These are phyloP conservation scores for Fragilaria crotonensis DNA, from an alignment of 108 stramenopile genomes.

Conservation along the genomic window DNA sequence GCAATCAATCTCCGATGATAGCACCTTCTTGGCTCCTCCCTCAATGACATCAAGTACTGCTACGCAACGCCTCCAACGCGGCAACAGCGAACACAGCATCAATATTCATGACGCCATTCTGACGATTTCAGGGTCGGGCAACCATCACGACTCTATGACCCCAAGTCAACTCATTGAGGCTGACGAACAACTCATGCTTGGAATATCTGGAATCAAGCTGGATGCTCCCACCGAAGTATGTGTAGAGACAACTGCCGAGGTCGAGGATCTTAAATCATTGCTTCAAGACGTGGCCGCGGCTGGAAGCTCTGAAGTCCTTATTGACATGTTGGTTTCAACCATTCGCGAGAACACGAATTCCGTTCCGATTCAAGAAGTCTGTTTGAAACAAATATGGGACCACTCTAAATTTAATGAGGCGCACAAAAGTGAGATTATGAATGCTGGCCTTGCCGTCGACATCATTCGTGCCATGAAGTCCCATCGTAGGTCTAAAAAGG, in stretches of 20 bases:
- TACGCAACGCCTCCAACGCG: too few species aligned
- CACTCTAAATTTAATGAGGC: not conserved
- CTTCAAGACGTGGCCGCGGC: not conserved
- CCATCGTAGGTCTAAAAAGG: not conserved
- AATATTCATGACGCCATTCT: not conserved
- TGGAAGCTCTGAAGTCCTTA: not conserved
- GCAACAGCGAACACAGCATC: not conserved
- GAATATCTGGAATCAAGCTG: not conserved
- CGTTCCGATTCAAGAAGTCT: not conserved
- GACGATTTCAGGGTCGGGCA: not conserved
- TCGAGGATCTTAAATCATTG: not conserved
- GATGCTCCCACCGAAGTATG: not conserved
- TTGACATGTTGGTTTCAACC: not conserved
- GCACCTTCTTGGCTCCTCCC: too few species aligned
- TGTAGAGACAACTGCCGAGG: not conserved
- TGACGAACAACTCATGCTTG: not conserved
- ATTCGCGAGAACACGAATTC: not conserved
- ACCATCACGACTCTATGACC: not conserved
- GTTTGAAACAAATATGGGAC: not conserved
- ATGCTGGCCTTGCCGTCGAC: not conserved
- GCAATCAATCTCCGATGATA: too few species aligned
- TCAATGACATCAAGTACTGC: too few species aligned
- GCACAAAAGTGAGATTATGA: not conserved
- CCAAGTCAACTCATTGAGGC: not conserved
- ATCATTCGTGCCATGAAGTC: conserved; percentile 4